Percentiles rank a stretch among this genome's conserved stretches.
Conservation (phyloP, 352 stramenopile genomes). For the Phytophthora pinifolia region DNA sequence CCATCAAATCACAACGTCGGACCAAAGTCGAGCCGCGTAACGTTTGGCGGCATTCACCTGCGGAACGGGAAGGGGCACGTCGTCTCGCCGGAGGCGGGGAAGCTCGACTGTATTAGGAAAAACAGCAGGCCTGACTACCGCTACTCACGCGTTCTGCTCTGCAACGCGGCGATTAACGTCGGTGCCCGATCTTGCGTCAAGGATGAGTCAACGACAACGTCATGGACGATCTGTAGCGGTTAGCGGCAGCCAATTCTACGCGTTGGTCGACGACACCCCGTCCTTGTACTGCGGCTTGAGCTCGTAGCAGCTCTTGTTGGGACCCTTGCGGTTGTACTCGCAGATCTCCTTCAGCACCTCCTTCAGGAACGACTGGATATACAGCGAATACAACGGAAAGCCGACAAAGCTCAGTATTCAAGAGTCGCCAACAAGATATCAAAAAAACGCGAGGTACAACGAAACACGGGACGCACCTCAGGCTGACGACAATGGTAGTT, state of each 20-base stretch:
- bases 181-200: neutral
- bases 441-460: neutral
- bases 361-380: constrained; percentile 78
- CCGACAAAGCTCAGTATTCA: too few species aligned
- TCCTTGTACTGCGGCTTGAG: constrained; percentile 90
- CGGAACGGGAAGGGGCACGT: constrained; percentile 29
- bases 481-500: constrained; percentile 88
- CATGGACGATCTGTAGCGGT: neutral
- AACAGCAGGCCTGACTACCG: neutral
- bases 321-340: constrained; percentile 85
- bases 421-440: neutral
- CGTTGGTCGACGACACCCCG: constrained; percentile 41
- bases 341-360: constrained; percentile 90
- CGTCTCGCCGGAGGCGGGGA: constrained; percentile 1
- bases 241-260: constrained; percentile 14
- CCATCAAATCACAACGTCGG: constrained; percentile 37
- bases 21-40: too few species aligned
- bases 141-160: neutral
- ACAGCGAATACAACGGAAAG: too few species aligned
- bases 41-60: too few species aligned
- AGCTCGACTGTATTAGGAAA: constrained; percentile 1
- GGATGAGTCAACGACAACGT: neutral
- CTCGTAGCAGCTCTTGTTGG: constrained; percentile 91
- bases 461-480: constrained; percentile 46
- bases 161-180: too few species aligned